Evolutionary conservation across 345 rosid genomes (phyloP).

Genomic region (Cardiospermum halicacabum): DNA sequence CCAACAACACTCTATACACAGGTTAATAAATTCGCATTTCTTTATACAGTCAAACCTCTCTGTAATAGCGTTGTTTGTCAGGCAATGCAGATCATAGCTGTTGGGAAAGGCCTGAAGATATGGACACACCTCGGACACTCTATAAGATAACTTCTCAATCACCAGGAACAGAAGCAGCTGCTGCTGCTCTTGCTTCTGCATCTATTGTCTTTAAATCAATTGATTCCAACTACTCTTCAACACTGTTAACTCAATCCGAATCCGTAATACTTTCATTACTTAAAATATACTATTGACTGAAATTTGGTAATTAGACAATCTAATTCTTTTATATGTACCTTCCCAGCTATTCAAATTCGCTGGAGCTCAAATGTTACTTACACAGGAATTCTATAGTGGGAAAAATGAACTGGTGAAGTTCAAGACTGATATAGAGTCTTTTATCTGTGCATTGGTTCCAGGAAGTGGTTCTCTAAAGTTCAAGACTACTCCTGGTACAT

Average conservation of each 20-base stretch:
- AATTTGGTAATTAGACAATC: too few relatives aligned
- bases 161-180: constrained; percentile 73
- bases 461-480: constrained; percentile 70
- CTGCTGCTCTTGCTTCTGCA: constrained; percentile 91
- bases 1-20: constrained; percentile 66
- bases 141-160: constrained; percentile 53
- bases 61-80: too few relatives aligned
- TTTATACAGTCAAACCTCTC: too few relatives aligned
- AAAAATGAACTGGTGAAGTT: constrained; percentile 46
- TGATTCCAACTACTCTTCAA: constrained; percentile 49
- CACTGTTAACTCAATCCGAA: constrained; percentile 48
- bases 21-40: too few relatives aligned
- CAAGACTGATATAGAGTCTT: constrained; percentile 54
- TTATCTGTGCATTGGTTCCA: constrained; percentile 74
- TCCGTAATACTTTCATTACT: constrained; percentile 31
- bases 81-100: constrained; percentile 76
- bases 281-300: too few relatives aligned
- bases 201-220: constrained; percentile 48
- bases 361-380: constrained; percentile 65
- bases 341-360: constrained; percentile 66
- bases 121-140: constrained; percentile 78
- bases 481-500: constrained; percentile 63
- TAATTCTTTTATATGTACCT: neutral
- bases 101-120: constrained; percentile 94
- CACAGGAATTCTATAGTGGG: constrained; percentile 66